phyloP scores from a whole-genome alignment of 306 rosid species.

The Medicago arabica region DNA sequence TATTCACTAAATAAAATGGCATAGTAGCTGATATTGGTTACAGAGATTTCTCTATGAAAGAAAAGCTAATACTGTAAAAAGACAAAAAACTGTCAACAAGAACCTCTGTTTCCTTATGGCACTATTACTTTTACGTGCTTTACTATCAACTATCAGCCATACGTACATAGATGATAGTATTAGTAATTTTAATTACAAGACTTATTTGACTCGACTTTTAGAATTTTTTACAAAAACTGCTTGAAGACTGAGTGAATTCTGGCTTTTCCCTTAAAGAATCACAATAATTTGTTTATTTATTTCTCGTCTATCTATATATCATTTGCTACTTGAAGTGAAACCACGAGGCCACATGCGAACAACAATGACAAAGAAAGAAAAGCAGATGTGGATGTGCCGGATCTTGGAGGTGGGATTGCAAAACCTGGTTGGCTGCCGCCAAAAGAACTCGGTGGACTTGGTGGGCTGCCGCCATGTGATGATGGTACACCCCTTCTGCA shows the following conservation, averaged over 20 bases:
- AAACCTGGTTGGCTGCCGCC: background rate
- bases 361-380: conserved; percentile 50
- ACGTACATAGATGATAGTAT: background rate
- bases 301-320: no score
- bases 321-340: conserved; percentile 52
- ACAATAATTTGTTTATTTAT: no score
- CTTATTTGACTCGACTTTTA: background rate
- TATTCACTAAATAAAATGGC: conserved; percentile 35
- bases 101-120: no score
- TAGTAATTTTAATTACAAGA: no score
- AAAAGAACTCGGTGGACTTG: background rate
- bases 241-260: background rate
- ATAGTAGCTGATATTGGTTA: conserved; percentile 42
- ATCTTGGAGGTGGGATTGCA: conserved; percentile 37
- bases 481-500: conserved; percentile 45
- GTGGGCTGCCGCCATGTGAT: background rate
- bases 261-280: no score
- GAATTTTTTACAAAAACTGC: no score
- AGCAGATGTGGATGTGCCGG: conserved; percentile 62
- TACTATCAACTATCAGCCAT: no score
- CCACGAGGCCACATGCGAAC: conserved; percentile 50
- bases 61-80: background rate
- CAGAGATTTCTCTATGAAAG: conserved; percentile 39
- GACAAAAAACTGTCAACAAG: no score
- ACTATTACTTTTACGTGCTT: no score